Conservation (phyloP, 768 basidiomycete species). For the Lactarius deliciosus region DNA sequence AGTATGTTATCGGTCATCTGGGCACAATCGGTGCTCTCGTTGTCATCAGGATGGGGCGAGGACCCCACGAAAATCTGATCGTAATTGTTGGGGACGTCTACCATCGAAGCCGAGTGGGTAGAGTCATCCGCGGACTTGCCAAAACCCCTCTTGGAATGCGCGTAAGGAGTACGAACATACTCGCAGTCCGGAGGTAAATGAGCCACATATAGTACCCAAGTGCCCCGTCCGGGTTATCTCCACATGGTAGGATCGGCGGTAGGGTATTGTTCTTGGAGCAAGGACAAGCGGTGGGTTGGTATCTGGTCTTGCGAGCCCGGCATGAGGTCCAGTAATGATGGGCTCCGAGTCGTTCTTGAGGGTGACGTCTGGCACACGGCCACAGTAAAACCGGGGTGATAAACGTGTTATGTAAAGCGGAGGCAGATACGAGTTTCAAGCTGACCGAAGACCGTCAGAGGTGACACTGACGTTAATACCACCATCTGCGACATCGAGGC, state of each 20-base stretch:
- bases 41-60: slow-evolving; percentile 48
- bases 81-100: slow-evolving; percentile 48
- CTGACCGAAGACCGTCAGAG: slow-evolving; percentile 24
- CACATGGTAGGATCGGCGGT: slow-evolving; percentile 40
- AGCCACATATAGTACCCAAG: slow-evolving; percentile 42
- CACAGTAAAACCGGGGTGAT: slow-evolving; percentile 68
- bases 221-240: slow-evolving; percentile 30
- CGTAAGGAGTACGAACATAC: slow-evolving; percentile 42
- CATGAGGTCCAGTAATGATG: slow-evolving; percentile 43
- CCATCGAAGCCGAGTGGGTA: background rate
- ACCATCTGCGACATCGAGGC: slow-evolving; percentile 85
- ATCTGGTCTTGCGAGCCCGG: slow-evolving; percentile 43
- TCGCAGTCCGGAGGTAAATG: slow-evolving; percentile 59
- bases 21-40: slow-evolving; percentile 40
- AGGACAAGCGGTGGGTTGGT: slow-evolving; percentile 32
- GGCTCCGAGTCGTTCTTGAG: slow-evolving; percentile 33
- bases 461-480: slow-evolving; percentile 84
- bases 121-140: background rate
- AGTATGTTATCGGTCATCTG: slow-evolving; percentile 63
- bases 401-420: background rate
- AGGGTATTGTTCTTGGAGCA: slow-evolving; percentile 33
- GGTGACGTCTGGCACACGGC: slow-evolving; percentile 44
- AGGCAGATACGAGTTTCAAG: background rate
- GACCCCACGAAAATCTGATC: slow-evolving; percentile 41
- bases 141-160: slow-evolving; percentile 29